Evolutionary conservation across 345 rosid genomes (phyloP).

Genomic region (Dipteronia dyeriana): DNA sequence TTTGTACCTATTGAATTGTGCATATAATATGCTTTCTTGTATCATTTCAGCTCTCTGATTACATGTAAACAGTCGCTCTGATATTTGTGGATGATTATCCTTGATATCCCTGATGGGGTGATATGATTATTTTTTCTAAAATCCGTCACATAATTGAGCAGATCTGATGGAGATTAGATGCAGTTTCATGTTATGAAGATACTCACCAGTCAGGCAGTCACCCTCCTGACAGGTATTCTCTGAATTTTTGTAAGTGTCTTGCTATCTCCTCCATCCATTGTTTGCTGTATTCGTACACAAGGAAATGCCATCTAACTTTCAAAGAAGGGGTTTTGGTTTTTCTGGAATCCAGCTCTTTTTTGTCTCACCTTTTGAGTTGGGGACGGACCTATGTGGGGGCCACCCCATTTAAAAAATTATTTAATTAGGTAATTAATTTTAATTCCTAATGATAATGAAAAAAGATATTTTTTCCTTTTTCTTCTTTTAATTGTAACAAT

Average conservation of each 20-base stretch:
- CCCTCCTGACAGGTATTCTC: background rate
- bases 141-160: background rate
- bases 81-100: background rate
- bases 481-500: too few species aligned
- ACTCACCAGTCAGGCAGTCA: background rate
- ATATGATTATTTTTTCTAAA: background rate
- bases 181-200: background rate
- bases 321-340: background rate
- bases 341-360: background rate
- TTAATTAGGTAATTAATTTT: too few species aligned
- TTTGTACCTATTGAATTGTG: slow-evolving; percentile 2
- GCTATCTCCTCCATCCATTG: background rate
- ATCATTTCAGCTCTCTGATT: background rate
- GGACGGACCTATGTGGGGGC: too few species aligned
- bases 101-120: background rate
- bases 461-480: too few species aligned
- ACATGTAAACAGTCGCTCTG: background rate
- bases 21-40: background rate
- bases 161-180: background rate
- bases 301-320: slow-evolving; percentile 9
- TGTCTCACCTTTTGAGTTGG: background rate
- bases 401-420: too few species aligned
- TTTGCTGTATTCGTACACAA: background rate
- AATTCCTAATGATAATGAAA: too few species aligned
- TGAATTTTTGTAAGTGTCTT: background rate